Base-by-base conservation (phyloP, 805 yeast genomes). In the Nakazawaea wyomingensis region DNA sequence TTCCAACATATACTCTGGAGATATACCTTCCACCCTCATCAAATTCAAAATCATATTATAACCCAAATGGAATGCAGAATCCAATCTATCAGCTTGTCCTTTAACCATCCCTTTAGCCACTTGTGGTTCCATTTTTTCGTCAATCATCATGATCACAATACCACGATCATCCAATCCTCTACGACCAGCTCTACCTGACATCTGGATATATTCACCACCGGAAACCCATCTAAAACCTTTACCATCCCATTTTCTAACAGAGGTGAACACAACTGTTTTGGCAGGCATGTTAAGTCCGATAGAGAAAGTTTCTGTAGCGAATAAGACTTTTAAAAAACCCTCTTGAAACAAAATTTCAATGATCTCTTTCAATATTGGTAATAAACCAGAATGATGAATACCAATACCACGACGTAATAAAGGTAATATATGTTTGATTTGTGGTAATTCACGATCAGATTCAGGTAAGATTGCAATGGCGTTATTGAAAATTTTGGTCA, bases 121-220 rank as follows among this genome's bases (percentile, higher is more conserved):
- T 55, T 90, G 95, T 4, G 99, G 99, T 62, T 93, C 99, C 99
- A 93, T 93, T 58, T 93, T 93, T 61, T 93, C 98, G 61, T 93
- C 98, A 61, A 93, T 89, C 99, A 93, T 93, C 93, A 93, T 86
- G 52, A 93, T 93, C 39, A 93, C 99, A 63, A 93, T 89, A 68
- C 99, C 99, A 62, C 99, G 84, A 62, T 93, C 99, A 74, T 93
- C 99, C 54, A 93, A 76, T 59, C 99, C 99, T 75, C 99, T 86
- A 73, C 99, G 90, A 54, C 99, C 99, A 18, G 99, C 99, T 65
- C 99, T 82, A 52, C 99, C 99, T 35, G 96, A 87, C 99, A 93
- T 93, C 68, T 93, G 99, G 59, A 93, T 93, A 65, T 93, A 93
- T 67, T 93, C 99, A 70, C 99, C 99, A 47, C 99, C 99, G 44